Conservation (phyloP, 2,329 filamentous ascomycete species). For the Claviceps fusiformis region DNA sequence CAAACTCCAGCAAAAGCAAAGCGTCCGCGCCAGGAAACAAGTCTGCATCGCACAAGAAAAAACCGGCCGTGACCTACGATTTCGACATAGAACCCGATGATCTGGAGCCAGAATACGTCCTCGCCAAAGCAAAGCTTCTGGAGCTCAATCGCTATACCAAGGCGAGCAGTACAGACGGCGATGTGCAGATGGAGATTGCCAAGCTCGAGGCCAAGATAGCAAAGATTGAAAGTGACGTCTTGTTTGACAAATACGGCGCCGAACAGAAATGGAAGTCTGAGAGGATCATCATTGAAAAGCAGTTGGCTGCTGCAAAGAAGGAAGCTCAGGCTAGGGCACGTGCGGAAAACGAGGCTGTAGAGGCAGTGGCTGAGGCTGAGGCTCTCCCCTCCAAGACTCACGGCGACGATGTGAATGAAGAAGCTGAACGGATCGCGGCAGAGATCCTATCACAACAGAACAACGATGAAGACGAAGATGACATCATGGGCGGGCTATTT, state of each 20-base stretch:
- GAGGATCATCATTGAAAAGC: conserved; percentile 46
- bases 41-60: conserved; percentile 21
- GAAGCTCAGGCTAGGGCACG: conserved; percentile 14
- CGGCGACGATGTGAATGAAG: conserved; percentile 31
- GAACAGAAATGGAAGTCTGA: conserved; percentile 51
- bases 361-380: conserved; percentile 16
- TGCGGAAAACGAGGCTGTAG: conserved; percentile 4
- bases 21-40: conserved; percentile 12
- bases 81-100: conserved; percentile 64
- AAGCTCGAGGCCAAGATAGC: conserved; percentile 62
- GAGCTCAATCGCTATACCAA: conserved; percentile 23
- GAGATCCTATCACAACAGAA: conserved; percentile 43
- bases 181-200: conserved; percentile 35
- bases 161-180: conserved; percentile 9
- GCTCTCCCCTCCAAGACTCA: conserved; percentile 17
- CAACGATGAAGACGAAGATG: conserved; percentile 43
- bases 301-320: conserved; percentile 38
- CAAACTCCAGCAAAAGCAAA: conserved; percentile 20
- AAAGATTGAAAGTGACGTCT: conserved; percentile 62
- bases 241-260: conserved; percentile 57
- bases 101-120: conserved; percentile 62
- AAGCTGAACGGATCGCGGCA: conserved; percentile 44
- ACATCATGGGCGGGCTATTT: conserved; percentile 39
- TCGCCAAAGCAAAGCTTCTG: conserved; percentile 57
- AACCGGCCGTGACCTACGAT: conserved; percentile 38